Base-by-base conservation (phyloP, 2,329 filamentous ascomycete species). In the Coniochaeta prunicola region DNA sequence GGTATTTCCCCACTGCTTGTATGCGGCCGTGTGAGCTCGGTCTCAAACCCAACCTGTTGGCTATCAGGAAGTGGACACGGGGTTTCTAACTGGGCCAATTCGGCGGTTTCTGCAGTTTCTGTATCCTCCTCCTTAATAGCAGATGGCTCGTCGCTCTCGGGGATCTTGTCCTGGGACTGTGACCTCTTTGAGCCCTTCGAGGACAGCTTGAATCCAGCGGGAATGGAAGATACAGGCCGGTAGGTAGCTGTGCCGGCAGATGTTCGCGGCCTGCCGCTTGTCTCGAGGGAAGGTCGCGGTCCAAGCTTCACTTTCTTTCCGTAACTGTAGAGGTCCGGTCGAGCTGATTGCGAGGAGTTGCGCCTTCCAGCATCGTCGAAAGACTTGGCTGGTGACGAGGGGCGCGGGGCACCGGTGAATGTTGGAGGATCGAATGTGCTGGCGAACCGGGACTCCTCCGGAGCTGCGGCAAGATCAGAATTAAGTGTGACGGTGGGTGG, bases 271-370 rank as follows among this genome's bases (percentile, higher is more conserved):
- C 81, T 80, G 59, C 84, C 80, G 62, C 79, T 77, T 42, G 81
- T 77, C 62, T 91, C 87, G 45, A 86, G 70, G 2, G 91, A 93
- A 28, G 92, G 92, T 53, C 93, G 84, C 10, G 94, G 93, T 1
- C 87, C 94, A 48, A 96, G 83, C 73, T 96, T 97, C 59, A 96
- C 87, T 71, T 96, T 97, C 48, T 88, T 88, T 67, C 90, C 91
- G 65, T 77, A 75, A 63, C 72, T 76, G 67, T 80, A 80, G 34
- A 80, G 65, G 12, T 86, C 83, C 6, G 76, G 73, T 50, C 79
- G 76, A 26, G 76, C 71, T 13, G 81, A 80, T 65, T 84, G 81
- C 1, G 79, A 80, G 4, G 81, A 83, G 63, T 78, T 64, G 58
- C 79, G 78, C 48, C 74, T 70, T 30, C 67, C 68, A 21, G 66